phyloP scores from a whole-genome alignment of 345 rosid genomes.

The Trapa bicornis region DNA sequence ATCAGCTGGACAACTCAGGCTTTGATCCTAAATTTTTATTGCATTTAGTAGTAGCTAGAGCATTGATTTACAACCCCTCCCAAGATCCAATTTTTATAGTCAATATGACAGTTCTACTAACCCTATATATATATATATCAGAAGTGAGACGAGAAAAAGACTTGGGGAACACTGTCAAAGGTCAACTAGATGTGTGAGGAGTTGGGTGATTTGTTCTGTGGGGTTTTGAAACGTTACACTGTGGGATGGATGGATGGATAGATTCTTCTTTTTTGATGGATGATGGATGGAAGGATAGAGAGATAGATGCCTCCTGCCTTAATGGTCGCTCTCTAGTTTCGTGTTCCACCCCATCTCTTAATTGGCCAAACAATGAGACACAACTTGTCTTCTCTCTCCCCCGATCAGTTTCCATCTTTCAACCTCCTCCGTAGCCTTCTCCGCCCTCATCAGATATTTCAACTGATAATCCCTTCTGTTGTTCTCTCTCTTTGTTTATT shows the following conservation, averaged over 20 bases:
- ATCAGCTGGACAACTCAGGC: no score
- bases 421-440: background rate
- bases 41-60: no score
- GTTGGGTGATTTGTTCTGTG: background rate
- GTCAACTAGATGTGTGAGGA: background rate
- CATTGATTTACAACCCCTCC: no score
- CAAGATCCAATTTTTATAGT: no score
- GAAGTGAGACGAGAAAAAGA: no score
- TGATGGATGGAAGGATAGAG: no score
- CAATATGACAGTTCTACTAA: background rate
- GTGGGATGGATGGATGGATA: no score
- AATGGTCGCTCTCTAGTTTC: background rate
- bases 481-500: background rate
- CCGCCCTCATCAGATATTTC: background rate
- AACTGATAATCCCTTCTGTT: background rate
- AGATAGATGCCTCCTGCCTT: no score
- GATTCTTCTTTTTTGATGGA: no score
- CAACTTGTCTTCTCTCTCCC: background rate
- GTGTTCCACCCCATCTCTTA: conserved; percentile 1
- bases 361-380: background rate
- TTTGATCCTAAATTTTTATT: no score
- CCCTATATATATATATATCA: no score
- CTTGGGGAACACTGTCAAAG: background rate
- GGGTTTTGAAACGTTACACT: no score
- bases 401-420: background rate